These are phyloP conservation scores for Leccinellum luteum DNA, from an alignment of 768 basidiomycete genomes.

Conservation along the genomic window DNA sequence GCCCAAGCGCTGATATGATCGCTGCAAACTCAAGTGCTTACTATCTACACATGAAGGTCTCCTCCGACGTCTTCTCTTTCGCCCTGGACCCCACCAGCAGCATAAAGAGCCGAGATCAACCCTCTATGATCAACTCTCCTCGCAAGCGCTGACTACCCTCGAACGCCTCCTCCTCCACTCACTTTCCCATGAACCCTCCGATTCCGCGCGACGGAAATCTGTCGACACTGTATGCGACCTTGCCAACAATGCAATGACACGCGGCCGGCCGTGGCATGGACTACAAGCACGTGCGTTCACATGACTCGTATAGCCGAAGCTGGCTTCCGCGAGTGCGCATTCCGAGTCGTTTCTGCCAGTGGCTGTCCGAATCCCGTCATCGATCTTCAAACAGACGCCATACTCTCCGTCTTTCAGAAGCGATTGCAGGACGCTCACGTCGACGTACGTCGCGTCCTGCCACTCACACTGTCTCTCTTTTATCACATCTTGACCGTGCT, in stretches of 20 bases:
- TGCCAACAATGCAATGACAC: slow-evolving; percentile 68
- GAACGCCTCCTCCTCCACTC: slow-evolving; percentile 73
- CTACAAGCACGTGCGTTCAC: slow-evolving; percentile 67
- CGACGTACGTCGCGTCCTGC: slow-evolving; percentile 43
- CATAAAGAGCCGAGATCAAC: slow-evolving; percentile 45
- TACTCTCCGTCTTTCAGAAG: slow-evolving; percentile 61
- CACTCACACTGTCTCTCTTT: background rate
- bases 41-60: too few relatives aligned
- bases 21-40: slow-evolving; percentile 2
- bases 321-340: slow-evolving; percentile 59
- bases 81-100: slow-evolving; percentile 42
- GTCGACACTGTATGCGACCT: slow-evolving; percentile 77
- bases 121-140: slow-evolving; percentile 74
- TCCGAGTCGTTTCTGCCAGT: slow-evolving; percentile 66
- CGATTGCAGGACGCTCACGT: slow-evolving; percentile 67
- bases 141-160: slow-evolving; percentile 61
- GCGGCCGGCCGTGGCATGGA: slow-evolving; percentile 81
- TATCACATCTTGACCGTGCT: background rate
- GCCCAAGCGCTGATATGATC: slow-evolving; percentile 1
- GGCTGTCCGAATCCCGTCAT: slow-evolving; percentile 74
- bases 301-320: slow-evolving; percentile 46
- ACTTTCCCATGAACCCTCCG: slow-evolving; percentile 56
- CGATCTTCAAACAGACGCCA: slow-evolving; percentile 71
- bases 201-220: slow-evolving; percentile 62
- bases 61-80: slow-evolving; percentile 74